These are phyloP conservation scores for Elongisporangium senticosum DNA, from an alignment of 352 stramenopile genomes.

Conservation along the genomic window DNA sequence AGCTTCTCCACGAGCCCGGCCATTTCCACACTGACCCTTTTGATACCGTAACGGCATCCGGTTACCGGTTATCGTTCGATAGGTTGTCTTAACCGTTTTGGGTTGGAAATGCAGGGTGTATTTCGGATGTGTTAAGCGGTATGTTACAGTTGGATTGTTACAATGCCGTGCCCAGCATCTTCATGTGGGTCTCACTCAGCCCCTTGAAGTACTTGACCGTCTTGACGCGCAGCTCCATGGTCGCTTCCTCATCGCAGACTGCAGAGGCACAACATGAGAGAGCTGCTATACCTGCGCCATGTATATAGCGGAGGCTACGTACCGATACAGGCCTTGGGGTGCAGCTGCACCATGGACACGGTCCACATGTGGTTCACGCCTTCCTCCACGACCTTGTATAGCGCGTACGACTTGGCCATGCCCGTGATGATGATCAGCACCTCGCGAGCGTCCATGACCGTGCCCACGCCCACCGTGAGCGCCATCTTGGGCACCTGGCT, in stretches of 20 bases:
- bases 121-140: too few relatives aligned
- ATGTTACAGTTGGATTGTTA: too few relatives aligned
- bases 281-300: background rate
- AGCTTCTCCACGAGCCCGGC: slow-evolving; percentile 84
- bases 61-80: too few relatives aligned
- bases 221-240: slow-evolving; percentile 86
- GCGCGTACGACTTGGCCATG: slow-evolving; percentile 77
- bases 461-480: slow-evolving; percentile 85
- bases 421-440: slow-evolving; percentile 88
- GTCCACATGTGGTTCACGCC: slow-evolving; percentile 91
- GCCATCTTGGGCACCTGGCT: slow-evolving; percentile 85
- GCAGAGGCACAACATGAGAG: background rate
- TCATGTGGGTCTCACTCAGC: slow-evolving; percentile 43
- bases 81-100: background rate
- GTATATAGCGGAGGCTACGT: background rate
- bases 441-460: slow-evolving; percentile 83
- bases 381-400: slow-evolving; percentile 88
- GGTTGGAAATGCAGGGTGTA: background rate
- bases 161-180: slow-evolving; percentile 16
- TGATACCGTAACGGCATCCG: background rate
- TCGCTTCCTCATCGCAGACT: slow-evolving; percentile 89
- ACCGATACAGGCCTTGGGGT: slow-evolving; percentile 79
- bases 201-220: slow-evolving; percentile 91
- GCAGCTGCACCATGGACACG: slow-evolving; percentile 81
- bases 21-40: slow-evolving; percentile 26